phyloP scores from a whole-genome alignment of 805 yeast genomes.

The Hanseniaspora osmophila region DNA sequence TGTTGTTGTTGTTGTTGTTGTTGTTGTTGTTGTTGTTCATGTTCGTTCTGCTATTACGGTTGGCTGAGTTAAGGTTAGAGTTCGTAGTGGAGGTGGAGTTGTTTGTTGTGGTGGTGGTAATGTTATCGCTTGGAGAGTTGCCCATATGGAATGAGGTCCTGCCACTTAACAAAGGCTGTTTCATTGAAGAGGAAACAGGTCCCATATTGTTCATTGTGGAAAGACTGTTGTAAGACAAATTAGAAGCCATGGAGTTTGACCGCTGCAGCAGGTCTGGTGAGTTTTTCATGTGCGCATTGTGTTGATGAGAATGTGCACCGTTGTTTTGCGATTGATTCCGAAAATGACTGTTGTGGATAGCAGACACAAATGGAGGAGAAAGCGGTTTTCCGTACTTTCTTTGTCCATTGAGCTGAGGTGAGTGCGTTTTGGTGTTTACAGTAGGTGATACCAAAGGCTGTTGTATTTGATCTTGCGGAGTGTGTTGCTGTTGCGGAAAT shows the following conservation, averaged over 20 bases:
- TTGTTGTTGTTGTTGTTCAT: background rate
- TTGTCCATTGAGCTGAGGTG: background rate
- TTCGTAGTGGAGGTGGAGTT: too few species aligned
- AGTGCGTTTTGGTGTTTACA: background rate
- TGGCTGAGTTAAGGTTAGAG: background rate
- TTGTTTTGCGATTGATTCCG: background rate
- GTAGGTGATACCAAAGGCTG: too few species aligned
- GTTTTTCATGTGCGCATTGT: background rate
- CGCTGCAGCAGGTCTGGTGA: background rate
- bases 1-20: background rate
- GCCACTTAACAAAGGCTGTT: too few species aligned
- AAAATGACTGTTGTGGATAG: background rate
- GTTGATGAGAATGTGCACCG: too few species aligned
- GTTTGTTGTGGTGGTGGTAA: too few species aligned
- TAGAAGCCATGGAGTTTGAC: background rate
- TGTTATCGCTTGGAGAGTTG: too few species aligned
- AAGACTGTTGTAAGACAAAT: background rate
- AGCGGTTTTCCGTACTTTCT: background rate
- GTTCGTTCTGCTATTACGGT: background rate
- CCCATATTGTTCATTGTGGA: background rate
- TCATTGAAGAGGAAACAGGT: too few species aligned
- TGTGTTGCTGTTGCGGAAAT: slow-evolving; percentile 8
- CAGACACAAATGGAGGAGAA: background rate
- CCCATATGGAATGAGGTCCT: too few species aligned
- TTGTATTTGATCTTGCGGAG: slow-evolving; percentile 7